These are phyloP conservation scores for Paratrypanosoma confusum DNA, from an alignment of 208 protist species.

Conservation along the genomic window DNA sequence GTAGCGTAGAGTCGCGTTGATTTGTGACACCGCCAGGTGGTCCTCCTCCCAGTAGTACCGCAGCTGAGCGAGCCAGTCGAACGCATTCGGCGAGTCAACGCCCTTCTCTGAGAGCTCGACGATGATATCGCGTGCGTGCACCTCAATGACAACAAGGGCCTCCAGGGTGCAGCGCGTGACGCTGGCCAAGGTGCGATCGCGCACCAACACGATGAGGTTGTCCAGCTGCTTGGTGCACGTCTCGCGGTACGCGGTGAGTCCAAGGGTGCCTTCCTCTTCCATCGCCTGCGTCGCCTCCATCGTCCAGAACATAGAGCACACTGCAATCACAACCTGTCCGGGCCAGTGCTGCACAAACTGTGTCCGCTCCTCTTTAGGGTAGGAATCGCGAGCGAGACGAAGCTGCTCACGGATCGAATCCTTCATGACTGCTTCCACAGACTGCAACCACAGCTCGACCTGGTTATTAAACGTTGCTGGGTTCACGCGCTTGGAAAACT, in stretches of 20 bases:
- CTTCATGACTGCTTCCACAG: conserved; percentile 89
- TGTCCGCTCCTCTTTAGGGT: conserved; percentile 45
- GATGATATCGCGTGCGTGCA: conserved; percentile 92
- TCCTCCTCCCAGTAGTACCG: conserved; percentile 94
- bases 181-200: conserved; percentile 67
- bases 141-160: conserved; percentile 91
- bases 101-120: conserved; percentile 84
- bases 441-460: conserved; percentile 93
- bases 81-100: conserved; percentile 83
- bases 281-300: conserved; percentile 89
- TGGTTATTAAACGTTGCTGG: conserved; percentile 79
- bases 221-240: conserved; percentile 84
- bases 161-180: conserved; percentile 88
- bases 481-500: conserved; percentile 74
- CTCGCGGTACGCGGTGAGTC: conserved; percentile 79
- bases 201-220: conserved; percentile 87
- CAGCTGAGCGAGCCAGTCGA: conserved; percentile 95
- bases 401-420: conserved; percentile 80
- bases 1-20: conserved; percentile 88
- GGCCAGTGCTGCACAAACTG: conserved; percentile 91
- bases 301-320: conserved; percentile 90
- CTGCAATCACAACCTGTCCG: conserved; percentile 88
- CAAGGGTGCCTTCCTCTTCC: conserved; percentile 64
- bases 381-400: conserved; percentile 75
- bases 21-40: conserved; percentile 85